These are phyloP conservation scores for Diaporthe eres DNA, from an alignment of 2,329 filamentous ascomycete genomes.

Conservation along the genomic window DNA sequence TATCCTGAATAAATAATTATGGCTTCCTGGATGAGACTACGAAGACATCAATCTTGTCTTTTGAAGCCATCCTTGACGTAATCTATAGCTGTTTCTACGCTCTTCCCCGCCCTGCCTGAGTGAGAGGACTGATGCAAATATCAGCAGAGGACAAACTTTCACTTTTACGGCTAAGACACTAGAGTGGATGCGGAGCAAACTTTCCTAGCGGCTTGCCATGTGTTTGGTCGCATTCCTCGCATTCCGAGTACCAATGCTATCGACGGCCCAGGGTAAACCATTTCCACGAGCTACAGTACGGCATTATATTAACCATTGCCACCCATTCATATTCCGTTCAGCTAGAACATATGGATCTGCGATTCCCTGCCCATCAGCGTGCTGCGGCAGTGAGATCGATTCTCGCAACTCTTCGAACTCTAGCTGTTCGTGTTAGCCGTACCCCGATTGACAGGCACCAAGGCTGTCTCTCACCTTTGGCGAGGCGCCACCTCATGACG, in stretches of 20 bases:
- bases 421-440: not conserved
- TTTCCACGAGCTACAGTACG: not conserved
- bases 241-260: not conserved
- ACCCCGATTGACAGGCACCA: not conserved
- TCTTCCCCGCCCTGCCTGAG: not conserved
- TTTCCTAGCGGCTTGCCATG: not conserved
- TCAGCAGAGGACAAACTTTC: not conserved
- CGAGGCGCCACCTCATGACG: not conserved
- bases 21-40: not conserved
- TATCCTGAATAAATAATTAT: not conserved
- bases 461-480: not conserved
- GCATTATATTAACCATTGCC: not conserved
- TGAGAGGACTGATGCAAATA: not conserved
- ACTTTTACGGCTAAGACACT: too few relatives aligned
- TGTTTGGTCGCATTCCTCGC: not conserved
- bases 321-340: not conserved
- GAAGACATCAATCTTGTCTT: not conserved
- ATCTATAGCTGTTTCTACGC: not conserved
- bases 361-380: not conserved
- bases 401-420: not conserved
- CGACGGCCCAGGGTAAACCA: not conserved
- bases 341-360: not conserved
- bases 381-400: too few relatives aligned
- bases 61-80: not conserved
- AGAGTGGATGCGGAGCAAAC: conserved; percentile 5